Base-by-base conservation (phyloP, 1,139 yeast species). In the Torulaspora pretoriensis region DNA sequence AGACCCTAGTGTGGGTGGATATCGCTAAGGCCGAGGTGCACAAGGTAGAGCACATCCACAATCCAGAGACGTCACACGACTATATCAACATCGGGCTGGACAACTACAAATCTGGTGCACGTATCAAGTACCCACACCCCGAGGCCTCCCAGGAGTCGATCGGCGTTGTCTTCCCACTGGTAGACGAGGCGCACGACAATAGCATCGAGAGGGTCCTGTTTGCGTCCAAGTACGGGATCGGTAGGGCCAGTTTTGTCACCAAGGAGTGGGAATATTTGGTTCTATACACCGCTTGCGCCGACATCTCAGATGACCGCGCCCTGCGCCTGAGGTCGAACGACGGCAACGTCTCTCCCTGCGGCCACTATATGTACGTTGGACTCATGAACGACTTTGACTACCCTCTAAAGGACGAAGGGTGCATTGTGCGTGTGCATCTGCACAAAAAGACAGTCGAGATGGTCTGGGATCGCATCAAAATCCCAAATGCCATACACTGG, bases 401-500 rank as follows among this genome's bases (percentile, higher is more conserved):
- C 25, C 45, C 48, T 1, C 53, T 60, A 17, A 53, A 49, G 8
- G 52, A 56, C 10, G 64, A 65, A 38, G 76, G 75, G 3, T 61
- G 65, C 46, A 46, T 71, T 10, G 54, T 68, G 41, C 63, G 65
- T 28, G 57, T 69, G 35, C 61, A 61, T 29, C 44, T 59, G 5
- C 43, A 56, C 4, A 55, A 53, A 2, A 62, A 57, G n/a, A 50
- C 55, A 6, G 52, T 63, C 14, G 51, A 57, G 8, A 51, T 55
- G 28, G 57, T 71, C 4, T 60, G 70, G 49, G 66, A 68, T 28
- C 60, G 68, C 22, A 65, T 74, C 30, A 63, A 63, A 31, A 82
- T 84, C 47, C 76, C 92, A 16, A 89, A 89, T 60, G 96, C 96
- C n/a, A 72, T 89, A 54, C 85, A 83, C 26, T 90, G 88, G 35